Base-by-base conservation (phyloP, 2,329 filamentous ascomycete genomes). In the Phyllachora maydis region DNA sequence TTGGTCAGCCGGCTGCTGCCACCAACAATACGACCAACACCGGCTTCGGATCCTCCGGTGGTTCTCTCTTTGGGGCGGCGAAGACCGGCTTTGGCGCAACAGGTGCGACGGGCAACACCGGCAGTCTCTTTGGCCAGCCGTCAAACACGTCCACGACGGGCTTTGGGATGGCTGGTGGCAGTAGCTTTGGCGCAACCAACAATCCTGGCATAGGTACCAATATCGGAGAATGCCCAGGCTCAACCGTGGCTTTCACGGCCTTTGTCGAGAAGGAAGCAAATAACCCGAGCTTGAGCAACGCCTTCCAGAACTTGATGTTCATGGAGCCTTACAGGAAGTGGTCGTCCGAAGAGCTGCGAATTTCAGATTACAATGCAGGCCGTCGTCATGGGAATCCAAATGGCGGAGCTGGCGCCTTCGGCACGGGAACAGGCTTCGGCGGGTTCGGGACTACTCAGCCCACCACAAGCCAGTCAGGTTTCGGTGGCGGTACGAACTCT, bases 321-420 rank as follows among this genome's bases (percentile, higher is more conserved):
- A 72, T 76, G 49, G 68, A 72, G 13, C 65, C 74, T 2, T 90
- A 85, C 52, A 72, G 71, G 45, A 90, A 88, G 43, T 95, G 75
- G 56, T 93, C 85, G 7, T 66, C 78, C n/a, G 88, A 78, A 37
- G 74, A 88, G 45, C 50, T 88, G 25, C 63, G 78, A 39, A 49
- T 91, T 30, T 79, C 69, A 21, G 88, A 98, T 47, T 98, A 98
- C 44, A 65, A 72, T 28, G 76, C 83, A 46, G 83, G 83, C 23
- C 70, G 83, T 28, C 73, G 74, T 25, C 79, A 66, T 42, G 88
- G 83, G 16, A 91, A 85, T 46, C 62, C 65, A 19, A 79, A 74
- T 30, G 81, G 79, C 15, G 85, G 82, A 11, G 59, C 44, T 34
- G 58, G 57, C 11, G 46, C 46, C 22, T 57, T 64, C 34, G 49